These are phyloP conservation scores for Pseudocercospora fuligena DNA, from an alignment of 2,329 filamentous ascomycete species.

Conservation along the genomic window DNA sequence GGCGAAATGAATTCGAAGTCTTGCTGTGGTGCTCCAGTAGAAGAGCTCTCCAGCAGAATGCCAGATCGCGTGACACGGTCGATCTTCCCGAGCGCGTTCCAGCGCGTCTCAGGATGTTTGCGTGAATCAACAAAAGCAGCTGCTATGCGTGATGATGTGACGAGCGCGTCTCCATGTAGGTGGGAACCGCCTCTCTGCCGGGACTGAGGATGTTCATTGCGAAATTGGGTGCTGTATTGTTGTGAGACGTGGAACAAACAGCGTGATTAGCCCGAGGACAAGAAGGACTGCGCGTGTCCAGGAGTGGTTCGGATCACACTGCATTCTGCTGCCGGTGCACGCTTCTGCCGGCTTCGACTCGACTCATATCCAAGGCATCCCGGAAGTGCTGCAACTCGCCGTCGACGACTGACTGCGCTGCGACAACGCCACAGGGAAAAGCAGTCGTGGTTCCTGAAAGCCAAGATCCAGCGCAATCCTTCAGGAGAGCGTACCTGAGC, in stretches of 20 bases:
- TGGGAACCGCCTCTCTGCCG: not conserved
- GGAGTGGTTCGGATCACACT: conserved; percentile 5
- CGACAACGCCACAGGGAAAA: conserved; percentile 7
- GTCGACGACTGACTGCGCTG: conserved; percentile 2
- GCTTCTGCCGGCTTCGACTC: conserved; percentile 1
- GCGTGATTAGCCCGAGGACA: conserved; percentile 1
- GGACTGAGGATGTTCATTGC: not conserved
- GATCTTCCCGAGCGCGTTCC: not conserved
- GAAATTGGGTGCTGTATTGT: not conserved
- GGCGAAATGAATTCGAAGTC: not conserved
- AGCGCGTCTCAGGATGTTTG: conserved; percentile 12
- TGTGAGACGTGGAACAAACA: conserved; percentile 5
- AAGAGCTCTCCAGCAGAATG: not conserved
- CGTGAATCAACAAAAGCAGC: not conserved
- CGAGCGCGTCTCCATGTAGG: not conserved
- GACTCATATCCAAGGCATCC: conserved; percentile 11
- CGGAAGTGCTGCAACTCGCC: conserved; percentile 9
- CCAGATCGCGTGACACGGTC: conserved; percentile 2
- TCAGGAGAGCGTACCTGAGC: not conserved
- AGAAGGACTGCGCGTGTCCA: not conserved
- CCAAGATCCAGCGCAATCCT: not conserved
- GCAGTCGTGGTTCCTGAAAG: not conserved
- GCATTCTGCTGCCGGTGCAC: not conserved
- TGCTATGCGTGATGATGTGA: conserved; percentile 3
- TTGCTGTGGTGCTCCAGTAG: not conserved